Evolutionary conservation across 139 green algal genomes (phyloP).

Genomic region (Volvox reticuliferus): DNA sequence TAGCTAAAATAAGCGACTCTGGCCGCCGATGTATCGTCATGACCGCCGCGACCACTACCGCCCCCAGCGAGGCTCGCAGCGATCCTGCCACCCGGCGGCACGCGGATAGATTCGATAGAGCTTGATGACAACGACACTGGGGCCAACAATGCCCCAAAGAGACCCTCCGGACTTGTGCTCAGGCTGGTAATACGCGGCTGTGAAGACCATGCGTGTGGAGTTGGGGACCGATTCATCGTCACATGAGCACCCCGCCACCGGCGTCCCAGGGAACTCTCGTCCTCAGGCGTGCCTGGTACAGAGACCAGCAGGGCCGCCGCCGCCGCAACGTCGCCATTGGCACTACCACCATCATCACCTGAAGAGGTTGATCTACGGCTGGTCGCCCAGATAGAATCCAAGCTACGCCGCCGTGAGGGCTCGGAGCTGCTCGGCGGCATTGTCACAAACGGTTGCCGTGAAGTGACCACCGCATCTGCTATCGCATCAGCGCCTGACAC

Average conservation of each 20-base stretch:
- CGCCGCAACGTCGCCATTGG: background rate
- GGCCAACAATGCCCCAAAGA: background rate
- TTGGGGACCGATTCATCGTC: background rate
- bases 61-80: background rate
- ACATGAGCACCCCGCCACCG: background rate
- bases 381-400: background rate
- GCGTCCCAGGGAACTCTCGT: background rate
- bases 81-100: background rate
- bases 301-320: background rate
- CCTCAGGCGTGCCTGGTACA: background rate
- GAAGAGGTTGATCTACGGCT: background rate
- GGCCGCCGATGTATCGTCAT: too few relatives aligned
- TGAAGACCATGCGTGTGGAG: background rate
- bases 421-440: conserved; percentile 17
- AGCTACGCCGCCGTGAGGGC: background rate
- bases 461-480: background rate
- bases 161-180: conserved; percentile 18
- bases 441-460: conserved; percentile 7
- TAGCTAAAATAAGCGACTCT: too few relatives aligned
- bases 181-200: conserved; percentile 10
- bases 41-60: too few relatives aligned
- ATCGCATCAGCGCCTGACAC: background rate
- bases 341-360: background rate
- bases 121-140: background rate
- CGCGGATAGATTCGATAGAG: conserved; percentile 27